Conservation (phyloP, 441 rosid species). For the Erodium trifolium region DNA sequence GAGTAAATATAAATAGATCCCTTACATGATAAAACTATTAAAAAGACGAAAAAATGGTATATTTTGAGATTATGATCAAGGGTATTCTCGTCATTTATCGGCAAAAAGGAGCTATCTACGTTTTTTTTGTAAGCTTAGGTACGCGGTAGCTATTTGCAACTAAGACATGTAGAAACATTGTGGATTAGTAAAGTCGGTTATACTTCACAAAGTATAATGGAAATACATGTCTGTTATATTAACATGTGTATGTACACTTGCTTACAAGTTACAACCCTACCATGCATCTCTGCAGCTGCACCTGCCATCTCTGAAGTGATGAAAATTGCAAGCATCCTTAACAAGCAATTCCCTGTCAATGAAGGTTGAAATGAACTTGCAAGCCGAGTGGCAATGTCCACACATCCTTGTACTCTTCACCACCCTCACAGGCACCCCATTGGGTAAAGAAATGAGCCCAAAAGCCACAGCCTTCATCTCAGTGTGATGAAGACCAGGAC, state of each 20-base stretch:
- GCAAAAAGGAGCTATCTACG: no score
- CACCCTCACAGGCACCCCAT: slow-evolving; percentile 18
- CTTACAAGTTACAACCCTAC: slow-evolving; percentile 17
- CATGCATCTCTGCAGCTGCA: slow-evolving; percentile 27
- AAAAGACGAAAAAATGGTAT: no score
- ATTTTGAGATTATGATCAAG: no score
- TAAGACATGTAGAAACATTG: neutral
- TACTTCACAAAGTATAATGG: neutral
- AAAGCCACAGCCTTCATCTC: slow-evolving; percentile 27
- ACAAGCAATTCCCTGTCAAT: slow-evolving; percentile 20
- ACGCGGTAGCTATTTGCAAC: no score
- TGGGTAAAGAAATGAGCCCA: slow-evolving; percentile 22
- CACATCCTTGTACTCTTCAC: slow-evolving; percentile 23
- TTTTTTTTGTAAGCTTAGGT: no score
- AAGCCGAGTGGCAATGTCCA: slow-evolving; percentile 21
- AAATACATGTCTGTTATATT: neutral
- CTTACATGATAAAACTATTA: no score
- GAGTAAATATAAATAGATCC: no score
- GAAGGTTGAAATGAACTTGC: slow-evolving; percentile 27
- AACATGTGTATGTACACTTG: neutral
- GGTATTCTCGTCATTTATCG: no score
- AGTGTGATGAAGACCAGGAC: slow-evolving; percentile 21
- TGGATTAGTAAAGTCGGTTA: neutral
- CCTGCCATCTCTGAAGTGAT: slow-evolving; percentile 25
- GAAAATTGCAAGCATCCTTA: slow-evolving; percentile 23